Conservation (phyloP, 768 basidiomycete genomes). For the Trametes sanguinea region DNA sequence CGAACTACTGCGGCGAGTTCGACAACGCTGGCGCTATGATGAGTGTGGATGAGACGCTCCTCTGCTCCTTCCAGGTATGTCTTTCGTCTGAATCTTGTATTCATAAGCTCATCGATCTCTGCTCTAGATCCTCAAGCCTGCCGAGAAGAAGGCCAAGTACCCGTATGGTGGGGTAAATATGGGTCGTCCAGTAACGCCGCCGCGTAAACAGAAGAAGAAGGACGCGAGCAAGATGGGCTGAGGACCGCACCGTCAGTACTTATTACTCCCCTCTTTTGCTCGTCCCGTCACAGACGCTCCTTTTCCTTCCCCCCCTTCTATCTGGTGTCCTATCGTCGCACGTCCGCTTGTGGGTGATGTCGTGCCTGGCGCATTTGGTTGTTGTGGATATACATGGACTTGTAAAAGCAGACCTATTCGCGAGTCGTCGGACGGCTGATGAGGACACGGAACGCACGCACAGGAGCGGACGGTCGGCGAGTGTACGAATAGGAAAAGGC, state of each 20-base stretch:
- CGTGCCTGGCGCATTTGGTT: slow-evolving; percentile 10
- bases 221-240: slow-evolving; percentile 63
- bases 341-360: slow-evolving; percentile 16
- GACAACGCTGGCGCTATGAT: slow-evolving; percentile 99
- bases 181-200: slow-evolving; percentile 90
- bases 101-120: background rate
- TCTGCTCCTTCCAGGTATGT: slow-evolving; percentile 95
- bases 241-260: slow-evolving; percentile 32
- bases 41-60: slow-evolving; percentile 95
- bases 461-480: slow-evolving; percentile 10
- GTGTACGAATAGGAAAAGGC: slow-evolving; percentile 14
- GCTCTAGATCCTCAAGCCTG: slow-evolving; percentile 91
- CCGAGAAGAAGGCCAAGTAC: slow-evolving; percentile 97
- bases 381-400: slow-evolving; percentile 26
- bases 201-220: slow-evolving; percentile 98
- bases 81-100: background rate
- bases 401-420: slow-evolving; percentile 11
- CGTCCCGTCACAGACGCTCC: slow-evolving; percentile 18
- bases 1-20: slow-evolving; percentile 94
- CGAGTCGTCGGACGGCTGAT: slow-evolving; percentile 16
- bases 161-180: slow-evolving; percentile 86
- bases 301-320: slow-evolving; percentile 15
- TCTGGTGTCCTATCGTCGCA: slow-evolving; percentile 19
- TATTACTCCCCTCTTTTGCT: slow-evolving; percentile 22
- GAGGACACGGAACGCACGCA: slow-evolving; percentile 11